Conservation (phyloP, 2,329 filamentous ascomycete genomes). For the Fonsecaea pedrosoi region DNA sequence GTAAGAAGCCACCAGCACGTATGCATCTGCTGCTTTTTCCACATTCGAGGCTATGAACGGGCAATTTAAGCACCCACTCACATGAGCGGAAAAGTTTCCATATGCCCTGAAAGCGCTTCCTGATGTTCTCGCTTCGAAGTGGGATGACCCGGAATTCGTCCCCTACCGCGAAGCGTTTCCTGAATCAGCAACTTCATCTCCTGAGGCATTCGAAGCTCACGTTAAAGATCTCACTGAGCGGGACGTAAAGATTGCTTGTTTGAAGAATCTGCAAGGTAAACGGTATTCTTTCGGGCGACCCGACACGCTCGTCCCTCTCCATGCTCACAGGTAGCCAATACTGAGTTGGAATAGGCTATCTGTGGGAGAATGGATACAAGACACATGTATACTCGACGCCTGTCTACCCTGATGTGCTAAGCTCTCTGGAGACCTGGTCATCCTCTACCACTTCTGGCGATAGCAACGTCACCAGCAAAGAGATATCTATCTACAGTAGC, state of each 20-base stretch:
- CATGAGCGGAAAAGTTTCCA: conserved; percentile 27
- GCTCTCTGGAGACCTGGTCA: conserved; percentile 23
- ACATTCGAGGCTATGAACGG: background rate
- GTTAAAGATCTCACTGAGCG: conserved; percentile 33
- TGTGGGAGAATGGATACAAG: conserved; percentile 36
- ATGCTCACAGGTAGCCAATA: background rate
- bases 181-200: conserved; percentile 24
- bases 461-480: background rate
- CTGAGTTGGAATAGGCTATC: conserved; percentile 28
- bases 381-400: conserved; percentile 33
- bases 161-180: conserved; percentile 34
- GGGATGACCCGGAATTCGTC: conserved; percentile 31
- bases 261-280: conserved; percentile 37
- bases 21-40: background rate
- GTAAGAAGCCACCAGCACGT: conserved; percentile 21
- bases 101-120: conserved; percentile 36
- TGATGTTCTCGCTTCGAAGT: conserved; percentile 27
- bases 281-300: background rate
- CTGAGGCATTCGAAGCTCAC: conserved; percentile 30
- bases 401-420: conserved; percentile 31
- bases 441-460: background rate
- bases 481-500: conserved; percentile 35
- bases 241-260: conserved; percentile 37
- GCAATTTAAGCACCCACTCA: conserved; percentile 6
- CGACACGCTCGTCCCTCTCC: background rate